These are phyloP conservation scores for Cryomyces minteri DNA, from an alignment of 495 filamentous ascomycete genomes.

Conservation along the genomic window DNA sequence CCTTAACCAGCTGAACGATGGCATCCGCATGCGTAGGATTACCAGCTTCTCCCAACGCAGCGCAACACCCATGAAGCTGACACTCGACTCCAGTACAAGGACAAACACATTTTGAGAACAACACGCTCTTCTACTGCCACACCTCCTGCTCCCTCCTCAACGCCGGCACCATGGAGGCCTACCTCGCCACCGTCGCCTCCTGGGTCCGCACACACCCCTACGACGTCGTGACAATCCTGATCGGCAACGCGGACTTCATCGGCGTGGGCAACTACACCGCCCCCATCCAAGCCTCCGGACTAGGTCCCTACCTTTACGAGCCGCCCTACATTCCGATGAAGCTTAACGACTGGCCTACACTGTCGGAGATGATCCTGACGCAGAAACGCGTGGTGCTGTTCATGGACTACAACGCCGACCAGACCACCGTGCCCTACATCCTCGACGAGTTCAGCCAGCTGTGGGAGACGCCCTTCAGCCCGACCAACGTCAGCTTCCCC, in stretches of 20 bases:
- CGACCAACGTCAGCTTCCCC: conserved; percentile 37
- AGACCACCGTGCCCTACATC: conserved; percentile 48
- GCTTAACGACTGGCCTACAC: conserved; percentile 66
- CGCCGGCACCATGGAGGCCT: conserved; percentile 56
- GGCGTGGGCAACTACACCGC: conserved; percentile 37
- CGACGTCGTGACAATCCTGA: conserved; percentile 78
- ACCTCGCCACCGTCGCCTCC: conserved; percentile 43
- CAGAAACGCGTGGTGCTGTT: conserved; percentile 47
- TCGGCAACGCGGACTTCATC: conserved; percentile 65
- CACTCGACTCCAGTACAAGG: conserved; percentile 41
- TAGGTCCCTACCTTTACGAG: conserved; percentile 50
- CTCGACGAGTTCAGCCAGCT: conserved; percentile 48
- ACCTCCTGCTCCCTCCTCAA: conserved; percentile 65
- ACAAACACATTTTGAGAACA: conserved; percentile 55
- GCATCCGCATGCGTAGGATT: conserved; percentile 56
- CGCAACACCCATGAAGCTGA: neutral
- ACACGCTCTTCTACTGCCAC: conserved; percentile 47
- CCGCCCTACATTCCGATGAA: conserved; percentile 51
- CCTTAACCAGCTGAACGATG: conserved; percentile 62
- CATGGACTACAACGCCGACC: conserved; percentile 74
- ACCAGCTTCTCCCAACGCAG: neutral
- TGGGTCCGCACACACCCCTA: conserved; percentile 71
- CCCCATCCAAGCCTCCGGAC: conserved; percentile 46
- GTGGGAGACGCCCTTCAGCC: conserved; percentile 50
- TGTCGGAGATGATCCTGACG: conserved; percentile 56